Conservation (phyloP, 148 eudicot species). For the Diospyros lotus region DNA sequence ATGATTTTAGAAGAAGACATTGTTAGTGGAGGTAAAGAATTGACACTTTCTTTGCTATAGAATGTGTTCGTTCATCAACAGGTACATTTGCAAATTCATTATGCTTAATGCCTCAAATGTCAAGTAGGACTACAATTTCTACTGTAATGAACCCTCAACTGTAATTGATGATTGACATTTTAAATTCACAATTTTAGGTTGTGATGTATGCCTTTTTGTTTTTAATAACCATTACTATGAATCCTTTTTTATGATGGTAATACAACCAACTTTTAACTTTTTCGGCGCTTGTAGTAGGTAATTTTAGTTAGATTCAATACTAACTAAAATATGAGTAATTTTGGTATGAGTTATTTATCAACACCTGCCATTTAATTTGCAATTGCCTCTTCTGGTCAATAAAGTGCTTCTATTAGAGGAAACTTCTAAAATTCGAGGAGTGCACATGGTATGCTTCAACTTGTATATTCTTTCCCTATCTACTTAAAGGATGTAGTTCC, state of each 20-base stretch:
- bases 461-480: background rate
- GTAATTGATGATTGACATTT: conserved; percentile 1
- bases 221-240: too few species aligned
- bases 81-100: conserved; percentile 31
- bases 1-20: conserved; percentile 63
- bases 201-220: background rate
- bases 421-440: conserved; percentile 58
- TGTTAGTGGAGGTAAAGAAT: conserved; percentile 80
- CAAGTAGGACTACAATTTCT: background rate
- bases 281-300: too few species aligned
- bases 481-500: background rate
- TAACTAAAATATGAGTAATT: too few species aligned
- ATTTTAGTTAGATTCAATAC: too few species aligned
- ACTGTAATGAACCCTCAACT: too few species aligned
- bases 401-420: conserved; percentile 52
- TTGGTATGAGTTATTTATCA: too few species aligned
- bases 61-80: conserved; percentile 85
- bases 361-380: conserved; percentile 24
- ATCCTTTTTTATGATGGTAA: too few species aligned
- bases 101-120: background rate
- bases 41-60: conserved; percentile 79
- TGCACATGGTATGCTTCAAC: conserved; percentile 39
- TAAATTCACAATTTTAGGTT: background rate
- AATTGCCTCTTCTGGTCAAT: conserved; percentile 79
- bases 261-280: too few species aligned